Evolutionary conservation across 768 basidiomycete species (phyloP), one percentile per base, ranked within the genome.

Genomic region (Suillus brevipes): DNA sequence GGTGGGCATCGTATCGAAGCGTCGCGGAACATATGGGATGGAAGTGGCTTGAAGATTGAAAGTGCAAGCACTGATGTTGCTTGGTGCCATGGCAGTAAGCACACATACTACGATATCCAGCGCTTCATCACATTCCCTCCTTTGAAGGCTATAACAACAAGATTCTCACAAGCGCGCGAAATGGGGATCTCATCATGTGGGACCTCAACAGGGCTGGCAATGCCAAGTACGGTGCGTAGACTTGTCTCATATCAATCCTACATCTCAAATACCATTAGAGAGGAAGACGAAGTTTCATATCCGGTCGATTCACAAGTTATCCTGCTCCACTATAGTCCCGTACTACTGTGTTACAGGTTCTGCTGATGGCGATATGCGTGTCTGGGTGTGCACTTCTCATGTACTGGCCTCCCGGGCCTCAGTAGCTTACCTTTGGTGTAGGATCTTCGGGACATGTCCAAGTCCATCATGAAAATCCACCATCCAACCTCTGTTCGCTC

Each of bases 141-240:
- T 58, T 66, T 23, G 45, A 66, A 93, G 91, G 75, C 13, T 91
- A 86, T 77, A 86, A 79, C 73, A 87, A 88, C 74, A 94, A 93
- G 77, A 85, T 93, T 58, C 74, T 94, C 25, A 93, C 92, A 3
- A 91, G 91, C 70, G 90, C 90, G 2, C 80, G 89, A 18, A 93
- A 92, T 67, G 92, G 92, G 1, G 92, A 93, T 61, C 83, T 94
- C 43, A 89, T 92, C 37, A 85, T 92, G 81, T 94, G 92, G 92
- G 91, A 93, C 72, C 68, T 92, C 36, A 85, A 88, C 69, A 90
- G 87, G 73, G 75, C 82, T 25, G 88, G 89, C 4, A 72, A 79
- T 3, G 84, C 85, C 49, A 93, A 92, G 77, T 90, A 85, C 69
- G 91, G 91, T 93, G 70, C 59, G 83, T 73, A 60, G 68, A 25